These are phyloP conservation scores for Eremothecium cymbalariae DNA, from an alignment of 1,139 yeast genomes.

Conservation along the genomic window DNA sequence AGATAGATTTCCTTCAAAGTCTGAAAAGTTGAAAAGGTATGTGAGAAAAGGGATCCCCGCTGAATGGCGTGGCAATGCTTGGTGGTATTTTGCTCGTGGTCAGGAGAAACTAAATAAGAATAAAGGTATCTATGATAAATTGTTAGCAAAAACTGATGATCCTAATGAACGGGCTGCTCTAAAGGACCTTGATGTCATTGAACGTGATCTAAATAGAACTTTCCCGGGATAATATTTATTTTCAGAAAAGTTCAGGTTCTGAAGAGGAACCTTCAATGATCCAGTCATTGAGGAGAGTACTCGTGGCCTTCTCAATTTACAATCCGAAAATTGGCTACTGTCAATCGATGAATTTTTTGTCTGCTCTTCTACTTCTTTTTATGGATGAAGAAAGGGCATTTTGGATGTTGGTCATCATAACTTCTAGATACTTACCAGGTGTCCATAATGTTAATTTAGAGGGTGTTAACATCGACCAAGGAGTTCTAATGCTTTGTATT, in stretches of 20 bases:
- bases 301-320: conserved; percentile 75
- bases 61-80: conserved; percentile 93
- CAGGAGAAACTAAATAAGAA: conserved; percentile 62
- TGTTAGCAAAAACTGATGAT: conserved; percentile 39
- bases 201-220: conserved; percentile 84
- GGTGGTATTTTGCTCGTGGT: conserved; percentile 97
- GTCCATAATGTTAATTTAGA: conserved; percentile 85
- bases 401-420: conserved; percentile 91
- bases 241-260: conserved; percentile 38
- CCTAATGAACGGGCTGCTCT: conserved; percentile 32
- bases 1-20: conserved; percentile 61
- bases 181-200: conserved; percentile 78
- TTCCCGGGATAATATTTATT: conserved; percentile 87
- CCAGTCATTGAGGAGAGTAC: conserved; percentile 65
- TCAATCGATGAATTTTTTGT: conserved; percentile 85
- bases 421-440: conserved; percentile 80
- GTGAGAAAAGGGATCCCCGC: conserved; percentile 91
- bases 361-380: conserved; percentile 73
- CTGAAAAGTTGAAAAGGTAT: conserved; percentile 74
- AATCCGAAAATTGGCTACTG: conserved; percentile 93
- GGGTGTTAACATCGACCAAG: conserved; percentile 94
- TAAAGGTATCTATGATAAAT: conserved; percentile 61
- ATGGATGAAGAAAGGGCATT: conserved; percentile 84
- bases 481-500: conserved; percentile 80
- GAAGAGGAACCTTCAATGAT: conserved; percentile 55